Base-by-base conservation (phyloP, 192 early-diverging fungal species). In the Podila horticola region DNA sequence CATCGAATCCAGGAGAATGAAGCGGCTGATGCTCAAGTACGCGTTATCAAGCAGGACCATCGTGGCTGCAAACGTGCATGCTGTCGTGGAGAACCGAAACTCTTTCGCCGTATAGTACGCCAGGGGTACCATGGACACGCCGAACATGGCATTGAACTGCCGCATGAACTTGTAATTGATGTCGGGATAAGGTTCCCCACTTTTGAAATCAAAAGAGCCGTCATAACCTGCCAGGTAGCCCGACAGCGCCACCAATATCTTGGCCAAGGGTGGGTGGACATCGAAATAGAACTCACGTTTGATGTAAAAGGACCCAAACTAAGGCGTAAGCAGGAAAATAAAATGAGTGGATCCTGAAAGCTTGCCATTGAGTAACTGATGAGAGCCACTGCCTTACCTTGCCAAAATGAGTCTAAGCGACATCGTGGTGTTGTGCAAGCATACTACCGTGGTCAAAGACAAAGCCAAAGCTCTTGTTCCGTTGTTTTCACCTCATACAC, bases 211-310 rank as follows among this genome's bases (percentile, higher is more conserved):
- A 69, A 96, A 98, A 3, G 86, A 82, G 1, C 96, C 97, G 76
- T 98, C 90, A 82, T 92, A 97, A 0, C 93, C 93, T 15, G 90
- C 93, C 19, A 99, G 65, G 7, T 88, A 57, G 26, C 94, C 97
- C 6, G 96, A 88, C 31, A 97, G 75, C 0, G 90, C 97, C 38
- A 96, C 87, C 22, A 99, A 84, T 90, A 98, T 97, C 86, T 99
- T 99, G 55, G 96, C 97, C 67, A 97, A 84, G 3, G 97, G 96
- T 45, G 97, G 97, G 68, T 99, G 97, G 15, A 99, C 97, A 74
- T 99, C 97, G 72, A 95, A 95, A 75, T 97, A 99, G 66, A 96
- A 97, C 41, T 93, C 92, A 20, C 87, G 72, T 63, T 95, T 94
- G 26, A 99, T 70, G 83, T 99, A 99, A 74, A 93, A 83, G 2